Evolutionary conservation across 768 basidiomycete species (phyloP), one percentile per base, ranked within the genome.

Genomic region (Tylopilus plumbeoviolaceoides): DNA sequence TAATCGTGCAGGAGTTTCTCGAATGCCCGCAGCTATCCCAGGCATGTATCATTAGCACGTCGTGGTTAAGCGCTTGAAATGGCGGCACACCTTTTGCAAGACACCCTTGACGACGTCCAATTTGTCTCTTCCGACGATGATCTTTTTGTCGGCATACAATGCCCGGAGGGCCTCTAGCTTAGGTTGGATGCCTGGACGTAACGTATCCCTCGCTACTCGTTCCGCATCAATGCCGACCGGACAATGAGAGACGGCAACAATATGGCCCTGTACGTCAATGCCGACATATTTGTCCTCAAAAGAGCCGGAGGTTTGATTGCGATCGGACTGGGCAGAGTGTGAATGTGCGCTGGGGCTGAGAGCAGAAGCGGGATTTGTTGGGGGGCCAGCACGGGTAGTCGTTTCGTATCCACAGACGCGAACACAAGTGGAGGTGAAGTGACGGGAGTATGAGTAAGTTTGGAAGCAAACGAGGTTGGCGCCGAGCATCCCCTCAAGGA

Each of bases 31-130:
- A 99, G 82, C 89, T 91, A 59, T 5, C 33, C 27, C 35, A 12
- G 1, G n/a, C 3, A 10, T 2, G n/a, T 8, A 7, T 17, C 14
- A 27, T 59, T 27, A 62, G 44, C 5, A 49, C 5, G 12, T 28
- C 36, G 17, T 6, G 45, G n/a, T n/a, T n/a, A n/a, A n/a, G n/a
- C n/a, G 7, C 20, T 3, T 14, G 15, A 21, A n/a, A 45, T 7
- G 12, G 31, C 28, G 8, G 58, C 63, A 14, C 38, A 85, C 88
- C 82, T 99, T 99, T 73, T 98, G 95, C 58, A 98, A 73, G 21
- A 99, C 91, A 41, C 95, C 95, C 74, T 98, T 98, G 62, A 97
- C 94, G n/a, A 94, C 91, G 63, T 98, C 95, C 39, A 98, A 79
- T 75, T 99, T 99, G 71, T 99, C 95, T 8, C 95, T 80, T 17